Conservation (phyloP, 1,284 basidiomycete genomes). For the Cutaneotrichosporon mucoides region DNA sequence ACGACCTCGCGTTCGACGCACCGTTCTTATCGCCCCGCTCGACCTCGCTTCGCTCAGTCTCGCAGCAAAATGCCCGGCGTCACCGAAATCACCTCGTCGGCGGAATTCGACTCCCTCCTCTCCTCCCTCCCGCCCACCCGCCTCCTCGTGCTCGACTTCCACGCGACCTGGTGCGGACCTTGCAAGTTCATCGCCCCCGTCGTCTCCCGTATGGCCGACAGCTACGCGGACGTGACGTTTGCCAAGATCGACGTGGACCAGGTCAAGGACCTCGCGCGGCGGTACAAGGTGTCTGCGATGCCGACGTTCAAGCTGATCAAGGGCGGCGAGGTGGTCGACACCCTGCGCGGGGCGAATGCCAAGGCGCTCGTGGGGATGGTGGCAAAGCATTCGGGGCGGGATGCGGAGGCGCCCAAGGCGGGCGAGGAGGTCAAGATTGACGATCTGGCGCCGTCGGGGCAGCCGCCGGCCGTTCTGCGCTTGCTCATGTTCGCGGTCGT, state of each 20-base stretch:
- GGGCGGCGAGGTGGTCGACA: conserved; percentile 44
- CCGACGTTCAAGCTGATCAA: conserved; percentile 54
- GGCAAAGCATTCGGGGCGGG: not conserved
- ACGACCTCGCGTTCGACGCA: no score
- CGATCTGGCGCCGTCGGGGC: not conserved
- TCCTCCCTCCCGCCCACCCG: conserved; percentile 29
- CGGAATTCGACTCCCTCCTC: conserved; percentile 43
- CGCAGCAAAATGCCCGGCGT: not conserved
- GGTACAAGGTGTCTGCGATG: conserved; percentile 51
- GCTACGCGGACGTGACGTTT: conserved; percentile 20
- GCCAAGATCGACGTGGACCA: conserved; percentile 52
- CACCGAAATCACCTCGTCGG: conserved; percentile 1
- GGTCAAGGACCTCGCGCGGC: conserved; percentile 43
- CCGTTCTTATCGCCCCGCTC: no score
- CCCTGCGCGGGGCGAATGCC: conserved; percentile 46
- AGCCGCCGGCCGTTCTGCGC: not conserved
- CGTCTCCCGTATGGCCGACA: conserved; percentile 35
- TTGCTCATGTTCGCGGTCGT: not conserved
- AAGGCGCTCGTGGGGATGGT: conserved; percentile 29
- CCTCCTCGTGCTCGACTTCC: conserved; percentile 42
- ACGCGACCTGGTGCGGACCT: conserved; percentile 45
- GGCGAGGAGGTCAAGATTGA: conserved; percentile 5
- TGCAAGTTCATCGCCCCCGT: conserved; percentile 49
- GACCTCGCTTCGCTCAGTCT: not conserved
- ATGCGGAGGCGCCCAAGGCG: not conserved